Percentiles rank a stretch among this genome's conserved stretches.
Evolutionary conservation across 768 basidiomycete genomes (phyloP).

Genomic region (Scleroderma citrinum): DNA sequence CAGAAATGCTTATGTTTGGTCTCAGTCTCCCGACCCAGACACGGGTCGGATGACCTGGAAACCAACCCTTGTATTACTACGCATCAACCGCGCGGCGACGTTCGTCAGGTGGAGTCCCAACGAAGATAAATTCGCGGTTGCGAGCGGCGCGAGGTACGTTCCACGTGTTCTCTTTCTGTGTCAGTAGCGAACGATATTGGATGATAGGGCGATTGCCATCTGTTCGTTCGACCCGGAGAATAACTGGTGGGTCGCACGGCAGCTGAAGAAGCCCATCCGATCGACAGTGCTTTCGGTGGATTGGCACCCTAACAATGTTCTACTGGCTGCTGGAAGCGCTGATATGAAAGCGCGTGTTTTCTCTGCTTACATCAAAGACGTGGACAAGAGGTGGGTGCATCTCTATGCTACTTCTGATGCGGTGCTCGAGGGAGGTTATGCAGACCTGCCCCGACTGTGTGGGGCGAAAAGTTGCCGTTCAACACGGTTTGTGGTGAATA

Average conservation of each 20-base stretch:
- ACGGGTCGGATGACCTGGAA: constrained; percentile 81
- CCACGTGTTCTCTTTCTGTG: neutral
- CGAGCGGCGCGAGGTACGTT: constrained; percentile 83
- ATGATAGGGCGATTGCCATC: constrained; percentile 77
- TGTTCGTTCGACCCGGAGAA: constrained; percentile 97
- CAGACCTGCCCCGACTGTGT: constrained; percentile 83
- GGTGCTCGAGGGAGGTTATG: neutral
- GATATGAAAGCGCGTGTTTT: constrained; percentile 98
- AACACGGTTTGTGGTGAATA: constrained; percentile 97
- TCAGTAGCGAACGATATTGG: neutral
- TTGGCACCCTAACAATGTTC: constrained; percentile 99
- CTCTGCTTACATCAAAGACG: constrained; percentile 97
- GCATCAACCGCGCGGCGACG: constrained; percentile 95
- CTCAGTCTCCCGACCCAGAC: constrained; percentile 64
- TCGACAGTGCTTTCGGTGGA: constrained; percentile 92
- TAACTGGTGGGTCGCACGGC: constrained; percentile 98
- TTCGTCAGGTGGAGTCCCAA: constrained; percentile 94
- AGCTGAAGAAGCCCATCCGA: constrained; percentile 94
- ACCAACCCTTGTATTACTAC: constrained; percentile 90
- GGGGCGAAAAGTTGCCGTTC: constrained; percentile 98
- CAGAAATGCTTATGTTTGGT: constrained; percentile 98
- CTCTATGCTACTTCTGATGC: neutral
- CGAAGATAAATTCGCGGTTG: constrained; percentile 98
- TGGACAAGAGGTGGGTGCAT: constrained; percentile 73
- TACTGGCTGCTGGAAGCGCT: constrained; percentile 94